Evolutionary conservation across 768 basidiomycete species (phyloP).

Genomic region (Polyporus arcularius): DNA sequence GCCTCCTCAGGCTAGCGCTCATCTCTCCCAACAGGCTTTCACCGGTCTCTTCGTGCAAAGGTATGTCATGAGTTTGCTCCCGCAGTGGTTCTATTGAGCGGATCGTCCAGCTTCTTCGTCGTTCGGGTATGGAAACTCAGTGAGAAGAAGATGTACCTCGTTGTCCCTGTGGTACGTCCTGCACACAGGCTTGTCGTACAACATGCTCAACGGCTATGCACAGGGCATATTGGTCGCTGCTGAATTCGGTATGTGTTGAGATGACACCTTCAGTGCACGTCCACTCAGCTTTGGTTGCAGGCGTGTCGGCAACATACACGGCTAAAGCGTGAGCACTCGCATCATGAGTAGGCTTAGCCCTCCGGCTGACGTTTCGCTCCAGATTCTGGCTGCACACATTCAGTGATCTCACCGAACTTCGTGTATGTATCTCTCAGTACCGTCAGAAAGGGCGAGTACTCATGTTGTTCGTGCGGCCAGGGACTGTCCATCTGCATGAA

Average conservation of each 20-base stretch:
- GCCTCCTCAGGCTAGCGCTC: not conserved
- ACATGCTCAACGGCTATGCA: not conserved
- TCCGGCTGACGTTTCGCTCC: not conserved
- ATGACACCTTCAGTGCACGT: not conserved
- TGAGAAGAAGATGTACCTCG: constrained; percentile 45
- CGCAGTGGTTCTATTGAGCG: constrained; percentile 38
- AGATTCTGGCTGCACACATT: constrained; percentile 9
- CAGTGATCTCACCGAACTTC: constrained; percentile 7
- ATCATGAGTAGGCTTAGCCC: not conserved
- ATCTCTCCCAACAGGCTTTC: constrained; percentile 40
- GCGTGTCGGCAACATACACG: constrained; percentile 7
- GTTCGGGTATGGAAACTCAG: constrained; percentile 38
- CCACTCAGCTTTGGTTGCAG: not conserved
- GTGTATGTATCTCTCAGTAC: not conserved
- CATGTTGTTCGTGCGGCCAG: constrained; percentile 27
- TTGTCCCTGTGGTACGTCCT: constrained; percentile 42
- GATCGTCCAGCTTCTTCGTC: constrained; percentile 17
- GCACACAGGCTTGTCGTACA: not conserved
- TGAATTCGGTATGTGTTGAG: constrained; percentile 42
- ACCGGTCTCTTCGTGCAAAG: constrained; percentile 59
- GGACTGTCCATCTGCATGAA: constrained; percentile 59
- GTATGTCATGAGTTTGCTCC: constrained; percentile 38
- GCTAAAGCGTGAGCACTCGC: constrained; percentile 13
- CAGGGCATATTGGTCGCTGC: constrained; percentile 47
- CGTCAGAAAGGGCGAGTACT: not conserved